phyloP scores from a whole-genome alignment of 306 rosid species.

The Arachis stenosperma region DNA sequence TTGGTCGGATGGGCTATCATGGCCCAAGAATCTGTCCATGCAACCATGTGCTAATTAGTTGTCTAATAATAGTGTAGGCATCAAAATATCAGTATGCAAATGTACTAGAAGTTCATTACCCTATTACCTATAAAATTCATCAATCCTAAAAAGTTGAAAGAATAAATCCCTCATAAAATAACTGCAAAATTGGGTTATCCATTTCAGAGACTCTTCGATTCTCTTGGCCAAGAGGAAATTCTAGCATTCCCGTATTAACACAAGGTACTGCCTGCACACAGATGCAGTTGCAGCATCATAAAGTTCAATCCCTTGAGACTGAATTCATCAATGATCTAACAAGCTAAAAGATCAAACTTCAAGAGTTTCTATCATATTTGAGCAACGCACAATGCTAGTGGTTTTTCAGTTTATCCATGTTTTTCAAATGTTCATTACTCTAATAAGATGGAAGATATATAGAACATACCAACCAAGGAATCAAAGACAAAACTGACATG shows the following conservation, averaged over 20 bases:
- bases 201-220: constrained; percentile 29
- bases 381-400: constrained; percentile 1
- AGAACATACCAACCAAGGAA: constrained; percentile 4
- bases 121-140: constrained; percentile 3
- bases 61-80: constrained; percentile 16
- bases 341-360: constrained; percentile 1
- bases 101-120: constrained; percentile 25
- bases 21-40: constrained; percentile 56
- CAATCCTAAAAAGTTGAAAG: not conserved
- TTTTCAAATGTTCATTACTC: constrained; percentile 5
- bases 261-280: constrained; percentile 25
- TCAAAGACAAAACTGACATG: not conserved
- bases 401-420: constrained; percentile 22
- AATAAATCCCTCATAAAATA: constrained; percentile 17
- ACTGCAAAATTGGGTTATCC: constrained; percentile 23
- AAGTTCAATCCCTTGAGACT: constrained; percentile 23
- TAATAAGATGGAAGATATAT: constrained; percentile 8
- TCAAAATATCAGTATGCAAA: constrained; percentile 14
- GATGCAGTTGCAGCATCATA: constrained; percentile 23
- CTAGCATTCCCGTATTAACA: constrained; percentile 15
- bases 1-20: constrained; percentile 46
- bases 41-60: constrained; percentile 32
- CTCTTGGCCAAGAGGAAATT: constrained; percentile 15
- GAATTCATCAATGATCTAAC: constrained; percentile 31
- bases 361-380: constrained; percentile 18